phyloP scores from a whole-genome alignment of 169 alveolate species.

The Eimeria falciformis region DNA sequence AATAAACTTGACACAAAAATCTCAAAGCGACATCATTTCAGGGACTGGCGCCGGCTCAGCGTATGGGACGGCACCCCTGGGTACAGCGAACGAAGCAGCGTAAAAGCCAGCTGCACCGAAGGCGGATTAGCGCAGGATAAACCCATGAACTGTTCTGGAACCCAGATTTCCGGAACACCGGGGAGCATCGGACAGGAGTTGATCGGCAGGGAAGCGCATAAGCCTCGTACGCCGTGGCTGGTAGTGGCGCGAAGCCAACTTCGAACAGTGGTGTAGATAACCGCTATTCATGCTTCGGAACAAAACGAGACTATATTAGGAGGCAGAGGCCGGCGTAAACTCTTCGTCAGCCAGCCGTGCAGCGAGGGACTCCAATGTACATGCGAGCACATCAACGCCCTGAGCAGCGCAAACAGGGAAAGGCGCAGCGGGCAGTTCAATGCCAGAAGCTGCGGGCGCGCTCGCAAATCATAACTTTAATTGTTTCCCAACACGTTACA shows the following conservation, averaged over 20 bases:
- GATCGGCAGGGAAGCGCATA: not conserved
- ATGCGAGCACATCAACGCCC: constrained; percentile 66
- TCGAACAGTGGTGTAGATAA: not conserved
- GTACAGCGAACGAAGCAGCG: not conserved
- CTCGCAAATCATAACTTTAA: not conserved
- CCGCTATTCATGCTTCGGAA: not conserved
- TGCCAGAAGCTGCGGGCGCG: not conserved
- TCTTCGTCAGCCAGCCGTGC: not conserved
- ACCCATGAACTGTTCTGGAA: not conserved
- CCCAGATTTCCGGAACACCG: not conserved
- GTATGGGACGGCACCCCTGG: not conserved
- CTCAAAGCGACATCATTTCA: constrained; percentile 1
- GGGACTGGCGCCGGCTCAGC: not conserved
- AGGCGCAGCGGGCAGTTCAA: not conserved
- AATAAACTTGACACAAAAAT: not conserved
- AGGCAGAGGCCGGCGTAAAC: not conserved
- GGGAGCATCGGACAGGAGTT: not conserved
- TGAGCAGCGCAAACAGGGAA: constrained; percentile 29
- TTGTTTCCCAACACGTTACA: too few relatives aligned
- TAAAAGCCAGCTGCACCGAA: not conserved
- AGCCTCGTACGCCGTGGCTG: not conserved
- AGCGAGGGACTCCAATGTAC: constrained; percentile 48
- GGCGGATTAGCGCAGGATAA: too few relatives aligned
- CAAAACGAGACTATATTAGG: not conserved
- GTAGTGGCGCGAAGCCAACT: not conserved